Base-by-base conservation (phyloP, 495 filamentous ascomycete genomes). In the Amniculicola lignicola region DNA sequence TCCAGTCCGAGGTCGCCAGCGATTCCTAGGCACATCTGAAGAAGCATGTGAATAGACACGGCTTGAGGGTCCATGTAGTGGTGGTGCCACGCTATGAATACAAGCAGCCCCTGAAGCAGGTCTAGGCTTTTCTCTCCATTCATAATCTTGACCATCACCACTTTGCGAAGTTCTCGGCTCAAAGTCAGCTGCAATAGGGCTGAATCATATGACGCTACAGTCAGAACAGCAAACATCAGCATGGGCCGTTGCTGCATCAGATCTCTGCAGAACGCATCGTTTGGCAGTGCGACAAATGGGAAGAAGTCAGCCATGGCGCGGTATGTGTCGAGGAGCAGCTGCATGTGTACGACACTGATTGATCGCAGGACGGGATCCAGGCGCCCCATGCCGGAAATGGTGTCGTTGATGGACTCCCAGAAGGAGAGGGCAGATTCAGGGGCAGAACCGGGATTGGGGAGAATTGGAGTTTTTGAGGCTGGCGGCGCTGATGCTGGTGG, bases 41-140 rank as follows among this genome's bases (percentile, higher is more conserved):
- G 51, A 19, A 61, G 57, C 44, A 61, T 50, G 16, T 61, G 44
- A 22, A 61, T 39, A 27, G 57, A 61, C 4, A 51, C 43, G 19
- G 43, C 57, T 24, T 61, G 22, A 9, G 51, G 15, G 25, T 61
- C 57, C 51, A 56, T 55, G 33, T 61, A 60, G 33, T 60, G 57
- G 25, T 60, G 57, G 24, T 61, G 52, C 58, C 58, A 61, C 4
- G 51, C 58, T 12, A 61, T 45, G 25, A 61, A 61, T 9, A 61
- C 58, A 5, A 61, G 44, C 23, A 61, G 29, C 28, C 58, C 58
- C 27, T 61, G 58, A n/a, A 61, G 28, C 39, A 61, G 33, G 46
- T 61, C 58, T 38, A 61, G 41, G 40, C 46, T 61, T 45, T 61
- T 61, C 23, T 56, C 51, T 7, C 58, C 58, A 16, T 56, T 55